Conservation (phyloP, 2,329 filamentous ascomycete genomes). For the Fusarium verticillioides region DNA sequence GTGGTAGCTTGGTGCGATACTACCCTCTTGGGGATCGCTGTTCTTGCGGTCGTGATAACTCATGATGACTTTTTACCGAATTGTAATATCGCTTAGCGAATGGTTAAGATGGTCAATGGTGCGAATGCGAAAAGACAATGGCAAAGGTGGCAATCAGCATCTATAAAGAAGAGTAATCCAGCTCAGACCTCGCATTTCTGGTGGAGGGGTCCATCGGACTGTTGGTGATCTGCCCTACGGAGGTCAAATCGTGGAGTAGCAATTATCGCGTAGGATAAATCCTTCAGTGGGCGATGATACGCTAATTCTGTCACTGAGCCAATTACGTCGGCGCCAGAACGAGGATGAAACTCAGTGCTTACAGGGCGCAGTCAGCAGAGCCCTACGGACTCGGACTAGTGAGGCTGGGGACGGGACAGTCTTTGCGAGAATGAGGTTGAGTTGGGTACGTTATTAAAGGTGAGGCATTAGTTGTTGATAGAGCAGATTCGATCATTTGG, state of each 20-base stretch:
- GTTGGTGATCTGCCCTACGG: constrained; percentile 5
- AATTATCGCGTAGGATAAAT: background rate
- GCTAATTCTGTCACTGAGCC: background rate
- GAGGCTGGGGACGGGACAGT: background rate
- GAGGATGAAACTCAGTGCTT: constrained; percentile 11
- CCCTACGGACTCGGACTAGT: constrained; percentile 21
- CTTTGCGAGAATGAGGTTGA: background rate
- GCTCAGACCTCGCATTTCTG: background rate
- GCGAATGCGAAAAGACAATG: background rate
- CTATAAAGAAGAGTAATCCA: background rate
- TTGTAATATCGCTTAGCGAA: background rate
- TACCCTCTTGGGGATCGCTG: constrained; percentile 1
- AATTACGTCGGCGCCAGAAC: background rate
- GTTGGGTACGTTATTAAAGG: rapidly evolving
- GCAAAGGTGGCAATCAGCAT: background rate
- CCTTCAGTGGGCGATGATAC: constrained; percentile 4
- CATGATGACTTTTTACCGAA: background rate
- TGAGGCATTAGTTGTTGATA: background rate
- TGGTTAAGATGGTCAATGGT: background rate
- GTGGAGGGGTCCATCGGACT: constrained; percentile 13
- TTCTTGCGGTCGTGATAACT: constrained; percentile 1
- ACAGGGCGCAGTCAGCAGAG: constrained; percentile 16
- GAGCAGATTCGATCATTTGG: rapidly evolving
- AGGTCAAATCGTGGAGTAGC: background rate
- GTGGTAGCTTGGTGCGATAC: constrained; percentile 8